phyloP scores from a whole-genome alignment of 2,329 filamentous ascomycete genomes.

The Ceratocystis colombiana region DNA sequence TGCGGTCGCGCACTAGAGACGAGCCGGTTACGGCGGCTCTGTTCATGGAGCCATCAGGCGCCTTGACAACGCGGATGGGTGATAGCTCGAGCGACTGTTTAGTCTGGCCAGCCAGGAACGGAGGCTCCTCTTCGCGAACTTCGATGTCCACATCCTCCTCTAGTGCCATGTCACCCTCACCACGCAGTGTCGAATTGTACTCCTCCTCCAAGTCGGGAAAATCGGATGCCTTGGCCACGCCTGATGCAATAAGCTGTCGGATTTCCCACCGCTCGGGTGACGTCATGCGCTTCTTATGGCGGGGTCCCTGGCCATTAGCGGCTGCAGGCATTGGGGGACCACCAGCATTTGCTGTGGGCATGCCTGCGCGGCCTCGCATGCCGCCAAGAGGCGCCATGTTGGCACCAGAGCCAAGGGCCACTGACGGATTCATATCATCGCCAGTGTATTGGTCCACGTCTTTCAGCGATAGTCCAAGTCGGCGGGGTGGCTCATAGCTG shows the following conservation, averaged over 20 bases:
- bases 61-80: conserved; percentile 92
- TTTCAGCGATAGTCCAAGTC: conserved; percentile 90
- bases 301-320: conserved; percentile 35
- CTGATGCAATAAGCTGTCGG: conserved; percentile 87
- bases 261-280: conserved; percentile 98
- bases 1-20: conserved; percentile 74
- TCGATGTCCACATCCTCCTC: conserved; percentile 98
- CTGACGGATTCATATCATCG: conserved; percentile 68
- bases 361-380: conserved; percentile 35
- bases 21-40: conserved; percentile 91
- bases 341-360: conserved; percentile 32
- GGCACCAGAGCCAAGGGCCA: conserved; percentile 73
- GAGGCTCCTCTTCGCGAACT: conserved; percentile 89
- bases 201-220: conserved; percentile 94
- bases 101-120: conserved; percentile 89
- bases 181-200: conserved; percentile 76
- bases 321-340: conserved; percentile 29
- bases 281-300: conserved; percentile 82
- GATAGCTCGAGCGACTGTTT: conserved; percentile 92
- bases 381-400: conserved; percentile 77
- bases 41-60: conserved; percentile 96
- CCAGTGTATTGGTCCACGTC: conserved; percentile 89
- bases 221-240: conserved; percentile 82
- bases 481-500: conserved; percentile 63
- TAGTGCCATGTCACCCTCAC: conserved; percentile 78